Evolutionary conservation across 495 filamentous ascomycete species (phyloP).

Genomic region (Podospora pseudocomata): DNA sequence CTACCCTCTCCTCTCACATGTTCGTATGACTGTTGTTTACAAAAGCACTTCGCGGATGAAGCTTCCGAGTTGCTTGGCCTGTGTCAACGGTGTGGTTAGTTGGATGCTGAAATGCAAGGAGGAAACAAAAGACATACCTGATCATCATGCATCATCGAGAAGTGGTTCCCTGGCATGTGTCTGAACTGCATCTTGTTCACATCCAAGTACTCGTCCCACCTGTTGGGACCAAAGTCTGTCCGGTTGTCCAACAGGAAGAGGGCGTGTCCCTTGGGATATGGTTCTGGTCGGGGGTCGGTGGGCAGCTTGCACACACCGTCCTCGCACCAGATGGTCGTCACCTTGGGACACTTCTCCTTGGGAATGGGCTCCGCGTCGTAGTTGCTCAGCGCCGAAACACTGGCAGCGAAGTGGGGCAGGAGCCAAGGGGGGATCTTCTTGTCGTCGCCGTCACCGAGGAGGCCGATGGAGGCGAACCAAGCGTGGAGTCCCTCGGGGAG

Average conservation of each 20-base stretch:
- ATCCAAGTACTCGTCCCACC: constrained; percentile 74
- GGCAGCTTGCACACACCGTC: constrained; percentile 74
- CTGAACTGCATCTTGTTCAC: constrained; percentile 56
- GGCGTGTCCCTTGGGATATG: constrained; percentile 67
- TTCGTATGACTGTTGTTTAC: neutral
- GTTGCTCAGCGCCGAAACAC: constrained; percentile 68
- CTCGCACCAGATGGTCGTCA: constrained; percentile 72
- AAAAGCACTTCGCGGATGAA: constrained; percentile 39
- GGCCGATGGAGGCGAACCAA: constrained; percentile 75
- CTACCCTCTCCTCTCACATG: neutral
- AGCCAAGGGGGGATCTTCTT: constrained; percentile 72
- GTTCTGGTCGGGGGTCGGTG: constrained; percentile 65
- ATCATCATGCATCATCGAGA: constrained; percentile 65
- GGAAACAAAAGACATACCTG: constrained; percentile 39
- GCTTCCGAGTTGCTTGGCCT: constrained; percentile 41
- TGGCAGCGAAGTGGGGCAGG: constrained; percentile 76
- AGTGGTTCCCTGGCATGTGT: constrained; percentile 67
- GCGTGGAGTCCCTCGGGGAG: constrained; percentile 70
- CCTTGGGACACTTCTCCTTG: constrained; percentile 56
- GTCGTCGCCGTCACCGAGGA: constrained; percentile 63
- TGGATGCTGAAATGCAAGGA: neutral
- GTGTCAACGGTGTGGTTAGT: neutral
- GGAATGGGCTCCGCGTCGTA: constrained; percentile 60
- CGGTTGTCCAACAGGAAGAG: constrained; percentile 76
- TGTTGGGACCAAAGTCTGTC: constrained; percentile 71